Evolutionary conservation across 2,329 filamentous ascomycete species (phyloP).

Genomic region (Chlorencoelia australis): DNA sequence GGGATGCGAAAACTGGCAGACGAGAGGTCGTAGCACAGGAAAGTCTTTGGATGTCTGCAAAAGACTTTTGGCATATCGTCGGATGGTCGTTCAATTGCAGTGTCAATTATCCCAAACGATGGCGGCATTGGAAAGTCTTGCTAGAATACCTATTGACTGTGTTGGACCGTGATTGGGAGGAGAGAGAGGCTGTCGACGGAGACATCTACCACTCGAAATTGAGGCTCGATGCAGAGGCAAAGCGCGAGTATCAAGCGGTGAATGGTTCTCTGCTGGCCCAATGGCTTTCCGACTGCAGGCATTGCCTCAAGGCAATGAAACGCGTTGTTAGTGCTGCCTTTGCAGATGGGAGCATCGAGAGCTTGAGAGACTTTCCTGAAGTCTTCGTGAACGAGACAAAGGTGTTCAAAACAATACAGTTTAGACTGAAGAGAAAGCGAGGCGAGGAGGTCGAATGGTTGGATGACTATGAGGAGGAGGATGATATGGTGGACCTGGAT

Average conservation of each 20-base stretch:
- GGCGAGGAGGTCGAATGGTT: too few species aligned
- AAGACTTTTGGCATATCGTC: conserved; percentile 80
- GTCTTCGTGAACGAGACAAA: conserved; percentile 58
- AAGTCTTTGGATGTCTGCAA: conserved; percentile 64
- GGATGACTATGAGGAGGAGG: conserved; percentile 35
- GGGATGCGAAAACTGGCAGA: conserved; percentile 38
- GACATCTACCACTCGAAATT: conserved; percentile 18
- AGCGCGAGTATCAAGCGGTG: conserved; percentile 29
- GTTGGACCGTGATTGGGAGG: conserved; percentile 60
- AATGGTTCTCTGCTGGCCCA: conserved; percentile 47
- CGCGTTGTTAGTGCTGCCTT: conserved; percentile 59
- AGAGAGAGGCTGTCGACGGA: conserved; percentile 42
- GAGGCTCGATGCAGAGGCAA: conserved; percentile 23
- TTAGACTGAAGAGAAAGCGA: conserved; percentile 41
- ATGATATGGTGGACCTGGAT: too few species aligned
- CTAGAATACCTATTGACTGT: conserved; percentile 70
- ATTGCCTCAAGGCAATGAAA: too few species aligned
- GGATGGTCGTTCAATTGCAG: conserved; percentile 95
- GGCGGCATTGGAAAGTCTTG: conserved; percentile 75
- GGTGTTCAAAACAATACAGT: conserved; percentile 30
- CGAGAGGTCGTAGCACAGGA: conserved; percentile 50
- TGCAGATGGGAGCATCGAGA: conserved; percentile 49
- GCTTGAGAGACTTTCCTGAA: conserved; percentile 47
- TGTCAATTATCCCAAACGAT: conserved; percentile 58
- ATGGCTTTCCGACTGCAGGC: conserved; percentile 33